Percentiles rank a stretch among this genome's conserved stretches.
Evolutionary conservation across 2,329 filamentous ascomycete species (phyloP).

Genomic region (Didymella sp.): DNA sequence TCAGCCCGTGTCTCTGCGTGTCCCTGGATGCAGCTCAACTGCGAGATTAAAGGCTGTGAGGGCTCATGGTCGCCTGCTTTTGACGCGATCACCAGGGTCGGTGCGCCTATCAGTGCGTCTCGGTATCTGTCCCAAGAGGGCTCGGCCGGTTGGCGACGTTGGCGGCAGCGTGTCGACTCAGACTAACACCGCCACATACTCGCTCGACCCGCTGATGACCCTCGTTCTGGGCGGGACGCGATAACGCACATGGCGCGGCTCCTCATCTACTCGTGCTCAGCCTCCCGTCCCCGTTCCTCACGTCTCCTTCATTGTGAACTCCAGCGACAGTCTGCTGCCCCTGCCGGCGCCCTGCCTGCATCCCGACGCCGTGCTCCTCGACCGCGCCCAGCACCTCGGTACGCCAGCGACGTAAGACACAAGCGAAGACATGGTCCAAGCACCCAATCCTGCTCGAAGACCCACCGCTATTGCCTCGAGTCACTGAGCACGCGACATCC

Average conservation of each 20-base stretch:
- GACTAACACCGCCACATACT: constrained; percentile 20
- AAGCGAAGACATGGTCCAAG: constrained; percentile 48
- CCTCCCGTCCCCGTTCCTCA: constrained; percentile 3
- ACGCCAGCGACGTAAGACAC: constrained; percentile 34
- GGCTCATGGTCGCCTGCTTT: constrained; percentile 1
- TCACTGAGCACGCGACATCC: constrained; percentile 41
- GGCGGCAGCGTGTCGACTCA: constrained; percentile 16
- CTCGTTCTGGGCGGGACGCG: constrained; percentile 13
- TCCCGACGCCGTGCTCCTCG: constrained; percentile 4
- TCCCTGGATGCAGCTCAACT: background rate
- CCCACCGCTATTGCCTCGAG: constrained; percentile 28
- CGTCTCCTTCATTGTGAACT: constrained; percentile 9
- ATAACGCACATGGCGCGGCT: constrained; percentile 17
- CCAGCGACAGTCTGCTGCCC: constrained; percentile 8
- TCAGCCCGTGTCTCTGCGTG: constrained; percentile 3
- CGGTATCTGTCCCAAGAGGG: constrained; percentile 16
- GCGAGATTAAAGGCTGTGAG: constrained; percentile 1
- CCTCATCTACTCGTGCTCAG: constrained; percentile 15
- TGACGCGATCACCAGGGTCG: constrained; percentile 6
- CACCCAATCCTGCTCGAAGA: constrained; percentile 28
- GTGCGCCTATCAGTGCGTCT: constrained; percentile 17
- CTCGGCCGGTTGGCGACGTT: constrained; percentile 20
- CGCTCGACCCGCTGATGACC: constrained; percentile 21
- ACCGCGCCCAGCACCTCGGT: constrained; percentile 31
- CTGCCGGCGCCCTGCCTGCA: constrained; percentile 7